Evolutionary conservation across 2,329 filamentous ascomycete genomes (phyloP).

Genomic region (Gnomoniopsis sp.): DNA sequence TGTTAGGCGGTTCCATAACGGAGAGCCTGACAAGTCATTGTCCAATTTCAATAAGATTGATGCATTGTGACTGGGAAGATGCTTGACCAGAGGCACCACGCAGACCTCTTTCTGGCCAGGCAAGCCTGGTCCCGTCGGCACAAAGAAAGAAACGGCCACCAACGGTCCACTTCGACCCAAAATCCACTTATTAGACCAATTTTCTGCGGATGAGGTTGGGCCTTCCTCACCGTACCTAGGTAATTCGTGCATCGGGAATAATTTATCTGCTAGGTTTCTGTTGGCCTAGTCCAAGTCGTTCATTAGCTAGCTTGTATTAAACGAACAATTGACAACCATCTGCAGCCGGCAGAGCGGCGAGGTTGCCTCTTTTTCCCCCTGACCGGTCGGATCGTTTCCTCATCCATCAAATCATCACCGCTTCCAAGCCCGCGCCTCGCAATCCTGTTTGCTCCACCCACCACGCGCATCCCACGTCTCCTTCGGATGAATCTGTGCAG

Average conservation of each 20-base stretch:
- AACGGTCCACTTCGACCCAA: background rate
- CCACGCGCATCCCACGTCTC: background rate
- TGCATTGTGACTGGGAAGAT: slow-evolving; percentile 16
- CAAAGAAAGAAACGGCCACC: background rate
- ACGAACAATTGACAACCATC: background rate
- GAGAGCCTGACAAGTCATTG: background rate
- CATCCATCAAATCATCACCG: background rate
- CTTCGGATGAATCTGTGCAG: background rate
- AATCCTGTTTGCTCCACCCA: background rate
- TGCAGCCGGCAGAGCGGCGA: background rate
- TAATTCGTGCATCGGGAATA: background rate
- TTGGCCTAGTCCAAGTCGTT: background rate
- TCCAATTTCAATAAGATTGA: slow-evolving; percentile 14
- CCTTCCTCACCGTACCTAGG: background rate
- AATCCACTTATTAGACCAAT: background rate
- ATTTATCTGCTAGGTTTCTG: background rate
- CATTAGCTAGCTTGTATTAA: background rate
- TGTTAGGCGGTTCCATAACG: background rate
- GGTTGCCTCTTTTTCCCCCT: background rate
- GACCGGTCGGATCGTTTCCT: background rate
- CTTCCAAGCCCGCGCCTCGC: background rate
- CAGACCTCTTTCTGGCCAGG: background rate
- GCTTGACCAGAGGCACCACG: slow-evolving; percentile 9
- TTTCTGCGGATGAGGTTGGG: background rate
- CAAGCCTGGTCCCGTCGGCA: background rate